Percentiles rank a stretch among this genome's conserved stretches.
Evolutionary conservation across 2,329 filamentous ascomycete species (phyloP).

Genomic region (Diplodia sapinea): DNA sequence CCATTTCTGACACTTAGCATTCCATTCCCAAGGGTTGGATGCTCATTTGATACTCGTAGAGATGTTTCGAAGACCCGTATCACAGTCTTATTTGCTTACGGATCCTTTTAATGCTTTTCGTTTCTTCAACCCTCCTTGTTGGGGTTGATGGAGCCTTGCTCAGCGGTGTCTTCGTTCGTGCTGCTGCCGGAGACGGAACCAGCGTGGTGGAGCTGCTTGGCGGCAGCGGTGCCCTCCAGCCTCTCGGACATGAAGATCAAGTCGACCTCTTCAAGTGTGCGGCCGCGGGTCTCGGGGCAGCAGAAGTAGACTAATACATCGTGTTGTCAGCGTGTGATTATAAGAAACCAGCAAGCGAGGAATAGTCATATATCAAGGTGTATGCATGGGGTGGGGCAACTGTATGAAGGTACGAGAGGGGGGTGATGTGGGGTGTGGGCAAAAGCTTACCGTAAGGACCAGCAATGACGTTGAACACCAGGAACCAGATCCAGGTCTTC

Average conservation of each 20-base stretch:
- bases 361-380: no score
- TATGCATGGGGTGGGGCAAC: background rate
- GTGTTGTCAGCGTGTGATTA: background rate
- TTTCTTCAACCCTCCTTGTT: slow-evolving; percentile 15
- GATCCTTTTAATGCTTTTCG: background rate
- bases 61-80: background rate
- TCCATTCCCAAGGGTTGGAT: no score
- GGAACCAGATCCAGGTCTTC: slow-evolving; percentile 46
- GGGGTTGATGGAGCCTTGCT: background rate
- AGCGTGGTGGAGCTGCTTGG: slow-evolving; percentile 29
- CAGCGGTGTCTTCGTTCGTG: background rate
- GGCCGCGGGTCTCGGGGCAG: slow-evolving; percentile 39
- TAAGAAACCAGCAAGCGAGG: no score
- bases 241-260: slow-evolving; percentile 29
- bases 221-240: slow-evolving; percentile 24
- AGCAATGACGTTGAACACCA: slow-evolving; percentile 43
- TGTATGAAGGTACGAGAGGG: background rate
- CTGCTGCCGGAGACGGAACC: slow-evolving; percentile 7
- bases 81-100: background rate
- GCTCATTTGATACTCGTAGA: background rate
- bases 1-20: background rate
- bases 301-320: slow-evolving; percentile 38
- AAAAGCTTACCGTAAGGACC: slow-evolving; percentile 39
- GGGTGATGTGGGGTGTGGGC: no score
- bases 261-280: slow-evolving; percentile 41